A percentile compares a stretch with the other conserved stretches of the same genome.
phyloP scores from a whole-genome alignment of 345 rosid genomes.

The Litchi chinensis region DNA sequence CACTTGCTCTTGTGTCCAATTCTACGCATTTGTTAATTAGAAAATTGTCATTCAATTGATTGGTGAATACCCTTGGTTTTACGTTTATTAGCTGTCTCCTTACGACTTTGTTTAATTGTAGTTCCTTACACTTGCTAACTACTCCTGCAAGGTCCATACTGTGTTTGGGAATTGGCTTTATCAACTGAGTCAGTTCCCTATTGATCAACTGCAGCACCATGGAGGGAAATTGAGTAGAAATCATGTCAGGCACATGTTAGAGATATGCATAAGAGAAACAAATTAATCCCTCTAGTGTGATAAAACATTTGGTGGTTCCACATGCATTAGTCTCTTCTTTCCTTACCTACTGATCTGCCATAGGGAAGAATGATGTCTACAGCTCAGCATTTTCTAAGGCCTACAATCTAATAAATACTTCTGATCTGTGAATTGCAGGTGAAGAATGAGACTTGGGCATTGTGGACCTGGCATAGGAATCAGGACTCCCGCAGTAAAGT shows the following conservation, averaged over 20 bases:
- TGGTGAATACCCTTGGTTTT: background rate
- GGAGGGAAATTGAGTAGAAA: background rate
- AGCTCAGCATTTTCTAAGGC: background rate
- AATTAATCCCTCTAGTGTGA: background rate
- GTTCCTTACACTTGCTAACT: background rate
- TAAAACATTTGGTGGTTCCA: background rate
- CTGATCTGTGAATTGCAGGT: conserved; percentile 45
- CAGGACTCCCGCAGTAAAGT: conserved; percentile 55
- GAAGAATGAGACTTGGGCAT: conserved; percentile 82
- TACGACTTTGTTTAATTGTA: background rate
- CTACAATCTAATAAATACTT: background rate
- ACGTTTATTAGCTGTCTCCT: background rate
- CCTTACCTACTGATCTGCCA: too few species aligned
- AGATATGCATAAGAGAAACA: background rate
- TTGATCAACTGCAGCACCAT: background rate
- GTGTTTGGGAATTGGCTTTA: background rate
- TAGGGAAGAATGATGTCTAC: background rate
- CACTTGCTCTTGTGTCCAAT: background rate
- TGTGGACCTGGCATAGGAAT: conserved; percentile 92
- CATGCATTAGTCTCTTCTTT: background rate
- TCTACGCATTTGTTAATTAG: background rate
- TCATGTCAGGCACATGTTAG: background rate
- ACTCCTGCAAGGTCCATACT: background rate
- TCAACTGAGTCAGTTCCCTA: background rate
- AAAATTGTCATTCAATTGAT: background rate